These are phyloP conservation scores for Saturnispora saitoi DNA, from an alignment of 805 yeast genomes.

Conservation along the genomic window DNA sequence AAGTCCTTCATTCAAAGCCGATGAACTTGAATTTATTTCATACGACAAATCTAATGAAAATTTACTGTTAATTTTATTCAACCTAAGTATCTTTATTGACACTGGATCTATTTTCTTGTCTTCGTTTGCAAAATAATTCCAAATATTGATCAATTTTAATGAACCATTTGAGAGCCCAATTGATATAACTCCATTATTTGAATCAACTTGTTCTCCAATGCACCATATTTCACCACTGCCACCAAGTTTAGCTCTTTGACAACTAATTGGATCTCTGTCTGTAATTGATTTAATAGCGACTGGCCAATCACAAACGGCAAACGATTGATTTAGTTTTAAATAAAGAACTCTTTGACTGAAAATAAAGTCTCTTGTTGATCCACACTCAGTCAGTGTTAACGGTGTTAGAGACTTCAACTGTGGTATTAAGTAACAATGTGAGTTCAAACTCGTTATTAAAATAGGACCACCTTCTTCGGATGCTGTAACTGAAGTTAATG, in stretches of 20 bases:
- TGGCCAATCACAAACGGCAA: constrained; percentile 10
- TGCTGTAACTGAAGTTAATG: constrained; percentile 18
- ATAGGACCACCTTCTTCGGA: constrained; percentile 14
- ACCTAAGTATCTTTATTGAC: constrained; percentile 18
- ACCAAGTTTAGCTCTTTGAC: constrained; percentile 8
- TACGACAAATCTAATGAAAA: constrained; percentile 21
- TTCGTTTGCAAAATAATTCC: constrained; percentile 7
- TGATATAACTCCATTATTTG: constrained; percentile 5
- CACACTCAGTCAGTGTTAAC: constrained; percentile 6
- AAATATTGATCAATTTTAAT: constrained; percentile 13
- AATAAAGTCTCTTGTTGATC: constrained; percentile 16
- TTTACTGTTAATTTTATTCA: constrained; percentile 13
- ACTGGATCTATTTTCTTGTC: constrained; percentile 11
- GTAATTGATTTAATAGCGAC: constrained; percentile 2
- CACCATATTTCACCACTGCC: constrained; percentile 12
- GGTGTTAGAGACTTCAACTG: background rate
- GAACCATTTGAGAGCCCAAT: constrained; percentile 17
- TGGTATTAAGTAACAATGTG: constrained; percentile 1
- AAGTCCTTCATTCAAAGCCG: constrained; percentile 7
- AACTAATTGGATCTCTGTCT: constrained; percentile 4
- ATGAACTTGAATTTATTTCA: constrained; percentile 8
- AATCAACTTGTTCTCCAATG: constrained; percentile 3
- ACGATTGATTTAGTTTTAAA: background rate
- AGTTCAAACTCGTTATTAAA: constrained; percentile 7
- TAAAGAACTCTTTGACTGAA: background rate